phyloP scores from a whole-genome alignment of 1,284 basidiomycete genomes.

The Cryptococcus amylolentus region DNA sequence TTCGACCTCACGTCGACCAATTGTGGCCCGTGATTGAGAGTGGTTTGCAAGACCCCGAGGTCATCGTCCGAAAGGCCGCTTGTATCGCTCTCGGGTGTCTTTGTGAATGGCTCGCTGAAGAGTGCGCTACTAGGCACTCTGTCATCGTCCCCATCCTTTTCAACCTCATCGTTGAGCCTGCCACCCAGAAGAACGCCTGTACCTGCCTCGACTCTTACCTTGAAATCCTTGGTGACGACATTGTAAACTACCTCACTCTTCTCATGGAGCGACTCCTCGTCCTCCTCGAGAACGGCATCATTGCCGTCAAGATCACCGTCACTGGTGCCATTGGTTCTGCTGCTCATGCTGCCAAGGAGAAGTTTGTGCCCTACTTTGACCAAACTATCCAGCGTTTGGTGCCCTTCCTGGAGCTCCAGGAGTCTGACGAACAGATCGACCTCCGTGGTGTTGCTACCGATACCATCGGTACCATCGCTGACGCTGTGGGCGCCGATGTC shows the following conservation, averaged over 20 bases:
- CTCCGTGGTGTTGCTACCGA: slow-evolving; percentile 98
- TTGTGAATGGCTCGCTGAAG: slow-evolving; percentile 96
- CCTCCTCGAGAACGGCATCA: slow-evolving; percentile 80
- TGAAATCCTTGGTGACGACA: slow-evolving; percentile 85
- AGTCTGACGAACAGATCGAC: slow-evolving; percentile 71
- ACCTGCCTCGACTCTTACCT: slow-evolving; percentile 95
- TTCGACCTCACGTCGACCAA: slow-evolving; percentile 86
- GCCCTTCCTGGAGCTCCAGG: slow-evolving; percentile 74
- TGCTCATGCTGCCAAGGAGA: slow-evolving; percentile 91
- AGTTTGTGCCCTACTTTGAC: slow-evolving; percentile 93
- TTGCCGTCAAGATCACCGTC: slow-evolving; percentile 88
- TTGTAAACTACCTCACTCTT: slow-evolving; percentile 82
- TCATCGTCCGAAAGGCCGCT: slow-evolving; percentile 86
- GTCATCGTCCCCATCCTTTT: slow-evolving; percentile 83
- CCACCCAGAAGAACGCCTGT: slow-evolving; percentile 88
- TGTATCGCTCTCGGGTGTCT: slow-evolving; percentile 94
- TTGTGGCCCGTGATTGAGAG: slow-evolving; percentile 94
- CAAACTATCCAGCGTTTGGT: slow-evolving; percentile 86
- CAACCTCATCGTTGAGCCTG: slow-evolving; percentile 79
- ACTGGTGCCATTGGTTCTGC: slow-evolving; percentile 98
- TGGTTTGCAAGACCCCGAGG: slow-evolving; percentile 79
- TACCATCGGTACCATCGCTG: slow-evolving; percentile 95
- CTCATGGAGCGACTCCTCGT: slow-evolving; percentile 94
- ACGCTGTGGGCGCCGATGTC: slow-evolving; percentile 88
- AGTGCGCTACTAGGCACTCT: slow-evolving; percentile 79